These are phyloP conservation scores for Leccinum angustisporum DNA, from an alignment of 1,284 basidiomycete genomes.

Conservation along the genomic window DNA sequence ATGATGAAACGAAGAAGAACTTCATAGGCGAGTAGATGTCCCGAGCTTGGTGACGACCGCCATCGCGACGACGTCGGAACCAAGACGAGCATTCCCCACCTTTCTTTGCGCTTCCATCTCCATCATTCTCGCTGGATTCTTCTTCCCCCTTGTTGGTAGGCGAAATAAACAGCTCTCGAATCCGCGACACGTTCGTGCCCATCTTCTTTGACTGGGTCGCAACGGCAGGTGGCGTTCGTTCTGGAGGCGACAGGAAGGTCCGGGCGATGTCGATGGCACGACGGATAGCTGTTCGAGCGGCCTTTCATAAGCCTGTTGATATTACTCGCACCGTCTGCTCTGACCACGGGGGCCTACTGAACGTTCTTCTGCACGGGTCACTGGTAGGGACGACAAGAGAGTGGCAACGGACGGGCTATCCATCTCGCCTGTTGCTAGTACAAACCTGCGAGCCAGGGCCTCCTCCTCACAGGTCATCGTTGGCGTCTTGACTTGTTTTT, in stretches of 20 bases:
- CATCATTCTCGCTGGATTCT: not conserved
- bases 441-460: not conserved
- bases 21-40: not conserved
- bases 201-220: not conserved
- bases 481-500: no score
- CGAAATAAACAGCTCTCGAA: conserved; percentile 2
- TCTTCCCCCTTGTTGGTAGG: not conserved
- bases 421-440: not conserved
- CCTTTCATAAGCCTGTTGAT: not conserved
- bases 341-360: not conserved
- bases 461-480: no score
- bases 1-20: not conserved
- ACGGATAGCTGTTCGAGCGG: not conserved
- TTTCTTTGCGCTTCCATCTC: not conserved
- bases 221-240: not conserved
- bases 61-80: no score
- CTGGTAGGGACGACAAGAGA: not conserved
- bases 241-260: not conserved
- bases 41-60: no score
- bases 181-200: not conserved
- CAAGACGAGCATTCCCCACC: not conserved
- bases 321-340: not conserved
- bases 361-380: not conserved
- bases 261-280: not conserved
- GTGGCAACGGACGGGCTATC: not conserved